Conservation (phyloP, 805 yeast genomes). For the Tetrapisispora fleetii region DNA sequence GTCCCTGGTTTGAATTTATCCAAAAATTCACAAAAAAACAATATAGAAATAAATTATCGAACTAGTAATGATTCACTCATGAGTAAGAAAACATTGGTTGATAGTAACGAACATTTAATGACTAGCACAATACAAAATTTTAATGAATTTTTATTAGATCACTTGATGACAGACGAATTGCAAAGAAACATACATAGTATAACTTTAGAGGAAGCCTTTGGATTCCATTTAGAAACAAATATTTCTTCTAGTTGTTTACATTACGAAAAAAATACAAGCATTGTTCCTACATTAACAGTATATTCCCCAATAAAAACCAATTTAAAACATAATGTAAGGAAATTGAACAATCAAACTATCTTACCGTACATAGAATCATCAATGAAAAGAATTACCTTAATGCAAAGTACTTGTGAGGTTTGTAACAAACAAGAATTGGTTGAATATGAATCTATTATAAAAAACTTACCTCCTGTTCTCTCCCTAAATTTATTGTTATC, state of each 20-base stretch:
- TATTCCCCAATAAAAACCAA: conserved; percentile 23
- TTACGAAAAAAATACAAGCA: conserved; percentile 11
- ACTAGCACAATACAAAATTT: conserved; percentile 19
- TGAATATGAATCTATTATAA: conserved; percentile 42
- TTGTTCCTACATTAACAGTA: conserved; percentile 20
- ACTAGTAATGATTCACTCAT: background rate
- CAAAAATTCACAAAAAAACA: background rate
- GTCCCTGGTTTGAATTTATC: background rate
- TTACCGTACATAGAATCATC: conserved; percentile 54
- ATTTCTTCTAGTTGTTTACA: conserved; percentile 19
- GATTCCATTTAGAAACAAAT: conserved; percentile 20
- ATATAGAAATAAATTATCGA: background rate
- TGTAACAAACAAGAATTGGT: conserved; percentile 44
- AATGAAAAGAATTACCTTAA: conserved; percentile 41
- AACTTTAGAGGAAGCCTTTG: conserved; percentile 25
- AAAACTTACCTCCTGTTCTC: conserved; percentile 54
- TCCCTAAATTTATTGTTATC: conserved; percentile 49
- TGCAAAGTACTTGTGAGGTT: conserved; percentile 43
- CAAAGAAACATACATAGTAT: conserved; percentile 15
- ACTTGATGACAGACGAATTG: conserved; percentile 21
- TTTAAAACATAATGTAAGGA: conserved; percentile 23
- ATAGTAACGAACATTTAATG: background rate
- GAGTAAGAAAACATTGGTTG: background rate
- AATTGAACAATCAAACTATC: conserved; percentile 32
- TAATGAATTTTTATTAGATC: conserved; percentile 19